Base-by-base conservation (phyloP, 352 stramenopile genomes). In the Pythium brassicae region DNA sequence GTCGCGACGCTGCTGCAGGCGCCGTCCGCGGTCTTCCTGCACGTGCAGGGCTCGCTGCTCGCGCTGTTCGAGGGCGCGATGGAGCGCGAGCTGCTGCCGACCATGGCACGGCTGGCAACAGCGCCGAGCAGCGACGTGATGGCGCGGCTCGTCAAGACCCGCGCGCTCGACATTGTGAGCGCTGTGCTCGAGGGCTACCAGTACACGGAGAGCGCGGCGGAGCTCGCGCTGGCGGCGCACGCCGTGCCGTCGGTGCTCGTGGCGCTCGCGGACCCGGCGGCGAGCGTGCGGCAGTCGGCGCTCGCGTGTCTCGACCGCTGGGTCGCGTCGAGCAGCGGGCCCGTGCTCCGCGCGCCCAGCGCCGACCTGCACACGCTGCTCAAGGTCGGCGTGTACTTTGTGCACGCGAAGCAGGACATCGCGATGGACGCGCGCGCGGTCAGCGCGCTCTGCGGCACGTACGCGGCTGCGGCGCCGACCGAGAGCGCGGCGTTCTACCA, bases 371-470 rank as follows among this genome's bases (percentile, higher is more conserved):
- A 74, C 37, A 53, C 62, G 22, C 66, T 83, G 11, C 55, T 65
- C 6, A 65, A 70, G 22, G 70, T 77, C 1, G 63, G 63, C 3
- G 27, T 50, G 5, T 83, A 75, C n/a, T 63, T 95, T 2, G 19
- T 92, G 12, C 52, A 81, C 14, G 77, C 77, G 17, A 87, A 87
- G 50, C 64, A 84, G 35, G 85, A 95, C 53, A 86, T 95, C 32
- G 7, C 76, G 25, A 92, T 93, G 81, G 85, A 95, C 62, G 59
- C 58, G 9, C 69, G 69, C 47, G 83, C 84, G 6, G 62, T 91
- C 3, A 29, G 63, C 35, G 69, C 72, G 9, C 66, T 91, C 29
- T 88, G 72, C 52, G 75, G 74, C 22, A 69, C 65, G 27, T 83
- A 79, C 52, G 57, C 68, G 27, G 42, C 39, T 19, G 65, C 71